Evolutionary conservation across 2,329 filamentous ascomycete genomes (phyloP).

Genomic region (Nothomitra cinnamomea): DNA sequence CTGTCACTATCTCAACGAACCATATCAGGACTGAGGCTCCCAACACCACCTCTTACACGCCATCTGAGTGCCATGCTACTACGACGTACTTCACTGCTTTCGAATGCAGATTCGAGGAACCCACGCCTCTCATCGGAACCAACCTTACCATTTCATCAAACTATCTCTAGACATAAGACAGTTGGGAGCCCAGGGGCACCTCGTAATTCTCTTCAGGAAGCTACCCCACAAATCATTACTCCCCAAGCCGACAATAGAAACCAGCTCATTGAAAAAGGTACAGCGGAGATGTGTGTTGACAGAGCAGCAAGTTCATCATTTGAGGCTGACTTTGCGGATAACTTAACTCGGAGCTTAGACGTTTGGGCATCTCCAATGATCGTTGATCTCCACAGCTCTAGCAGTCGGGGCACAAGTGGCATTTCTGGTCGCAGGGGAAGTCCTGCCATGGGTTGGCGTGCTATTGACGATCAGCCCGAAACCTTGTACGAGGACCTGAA

Average conservation of each 20-base stretch:
- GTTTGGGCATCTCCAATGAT: constrained; percentile 4
- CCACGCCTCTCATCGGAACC: neutral
- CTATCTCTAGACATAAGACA: neutral
- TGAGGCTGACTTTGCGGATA: constrained; percentile 1
- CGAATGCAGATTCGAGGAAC: neutral
- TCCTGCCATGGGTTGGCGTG: constrained; percentile 3
- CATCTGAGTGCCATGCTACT: neutral
- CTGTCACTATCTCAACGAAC: neutral
- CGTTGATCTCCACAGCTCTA: neutral
- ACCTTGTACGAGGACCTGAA: neutral
- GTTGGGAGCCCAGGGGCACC: neutral
- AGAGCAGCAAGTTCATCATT: neutral
- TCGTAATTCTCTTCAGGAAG: neutral
- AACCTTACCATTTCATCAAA: neutral
- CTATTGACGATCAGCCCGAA: neutral
- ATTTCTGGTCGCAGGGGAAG: constrained; percentile 1
- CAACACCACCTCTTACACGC: neutral
- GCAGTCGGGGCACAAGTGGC: neutral
- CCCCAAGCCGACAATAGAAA: neutral
- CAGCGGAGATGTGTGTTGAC: neutral
- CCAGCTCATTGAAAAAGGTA: neutral
- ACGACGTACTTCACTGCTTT: neutral
- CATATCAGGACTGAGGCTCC: neutral
- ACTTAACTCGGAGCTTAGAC: neutral
- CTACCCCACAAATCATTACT: neutral